Evolutionary conservation across 163 green algal species (phyloP), one percentile per base, ranked within the genome.

Genomic region (Scenedesmus sp.): DNA sequence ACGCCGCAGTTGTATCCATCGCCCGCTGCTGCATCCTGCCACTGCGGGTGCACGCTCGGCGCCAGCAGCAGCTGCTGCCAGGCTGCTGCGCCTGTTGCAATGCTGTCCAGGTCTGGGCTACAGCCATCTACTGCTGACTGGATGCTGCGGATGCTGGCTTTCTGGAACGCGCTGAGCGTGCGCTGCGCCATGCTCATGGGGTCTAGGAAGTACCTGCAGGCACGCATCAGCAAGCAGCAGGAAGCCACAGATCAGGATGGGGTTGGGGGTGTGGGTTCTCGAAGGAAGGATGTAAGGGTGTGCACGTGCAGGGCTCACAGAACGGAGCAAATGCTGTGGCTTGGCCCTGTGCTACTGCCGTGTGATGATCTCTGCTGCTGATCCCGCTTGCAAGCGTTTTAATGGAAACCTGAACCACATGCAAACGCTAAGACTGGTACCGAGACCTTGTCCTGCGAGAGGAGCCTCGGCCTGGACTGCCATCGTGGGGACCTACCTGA

Each of bases 1-100:
- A 79, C 70, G 70, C 70, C 70, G 6, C 70, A 79, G 70, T 79
- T 79, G 70, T 79, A 79, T 23, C 70, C 70, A 79, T 79, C 70
- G 52, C 70, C 70, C 46, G 70, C 70, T 79, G 70, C 70, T 79
- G 70, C 70, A 6, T 79, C 70, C 13, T 79, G 70, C 70, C 70
- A 79, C 70, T 79, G 70, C 70, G 70, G 70, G 23, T 79, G 70
- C 70, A 79, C 70, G 23, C 70, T 79, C 23, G 66, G 70, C 23
- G 70, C 70, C 23, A 79, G 70, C 23, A 79, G 5, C 70, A 79
- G 70, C 70, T 79, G 70, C 70, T 79, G 70, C 70, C 70, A 79
- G 70, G 70, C 70, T 79, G 70, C 70, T 52, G 70, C 70, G 52
- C 70, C 70, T 52, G 70, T 79, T 6, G 70, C 70, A 3, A 79